Conservation (phyloP, 2,329 filamentous ascomycete species). For the Sodiomyces alkalinus region DNA sequence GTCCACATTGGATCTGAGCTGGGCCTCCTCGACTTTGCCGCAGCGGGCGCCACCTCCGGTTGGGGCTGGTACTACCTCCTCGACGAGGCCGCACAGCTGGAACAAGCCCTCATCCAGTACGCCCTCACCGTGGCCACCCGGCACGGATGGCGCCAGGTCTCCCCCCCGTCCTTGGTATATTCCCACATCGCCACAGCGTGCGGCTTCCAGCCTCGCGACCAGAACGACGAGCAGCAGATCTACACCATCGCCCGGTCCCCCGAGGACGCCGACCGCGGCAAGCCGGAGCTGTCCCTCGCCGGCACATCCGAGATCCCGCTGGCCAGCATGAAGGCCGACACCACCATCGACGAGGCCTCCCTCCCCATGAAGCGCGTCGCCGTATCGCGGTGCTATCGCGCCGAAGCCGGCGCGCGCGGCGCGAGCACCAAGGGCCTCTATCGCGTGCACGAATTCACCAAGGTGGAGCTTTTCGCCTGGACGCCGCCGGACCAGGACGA, state of each 20-base stretch:
- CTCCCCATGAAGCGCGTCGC: conserved; percentile 71
- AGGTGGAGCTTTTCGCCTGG: conserved; percentile 97
- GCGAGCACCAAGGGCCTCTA: conserved; percentile 89
- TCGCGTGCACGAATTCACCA: conserved; percentile 95
- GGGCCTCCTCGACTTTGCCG: conserved; percentile 80
- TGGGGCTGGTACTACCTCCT: conserved; percentile 98
- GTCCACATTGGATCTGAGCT: conserved; percentile 75
- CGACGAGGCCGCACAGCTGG: conserved; percentile 84
- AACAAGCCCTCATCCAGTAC: conserved; percentile 85
- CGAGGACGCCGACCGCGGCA: conserved; percentile 43
- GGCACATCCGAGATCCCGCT: conserved; percentile 92
- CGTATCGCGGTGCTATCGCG: conserved; percentile 83
- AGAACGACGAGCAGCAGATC: conserved; percentile 81
- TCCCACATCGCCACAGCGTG: conserved; percentile 80
- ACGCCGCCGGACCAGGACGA: conserved; percentile 39
- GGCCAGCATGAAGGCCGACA: conserved; percentile 74
- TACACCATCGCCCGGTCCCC: conserved; percentile 60
- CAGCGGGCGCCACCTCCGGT: conserved; percentile 65
- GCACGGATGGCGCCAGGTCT: conserved; percentile 64
- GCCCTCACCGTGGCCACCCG: conserved; percentile 58
- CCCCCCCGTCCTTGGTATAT: conserved; percentile 84
- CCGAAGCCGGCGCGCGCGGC: conserved; percentile 82
- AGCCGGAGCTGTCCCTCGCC: conserved; percentile 60
- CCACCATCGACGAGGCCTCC: conserved; percentile 45
- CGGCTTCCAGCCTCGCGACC: conserved; percentile 86